Evolutionary conservation across 1,284 basidiomycete species (phyloP), one percentile per base, ranked within the genome.

Genomic region (Cystobasidiaceae sp.): DNA sequence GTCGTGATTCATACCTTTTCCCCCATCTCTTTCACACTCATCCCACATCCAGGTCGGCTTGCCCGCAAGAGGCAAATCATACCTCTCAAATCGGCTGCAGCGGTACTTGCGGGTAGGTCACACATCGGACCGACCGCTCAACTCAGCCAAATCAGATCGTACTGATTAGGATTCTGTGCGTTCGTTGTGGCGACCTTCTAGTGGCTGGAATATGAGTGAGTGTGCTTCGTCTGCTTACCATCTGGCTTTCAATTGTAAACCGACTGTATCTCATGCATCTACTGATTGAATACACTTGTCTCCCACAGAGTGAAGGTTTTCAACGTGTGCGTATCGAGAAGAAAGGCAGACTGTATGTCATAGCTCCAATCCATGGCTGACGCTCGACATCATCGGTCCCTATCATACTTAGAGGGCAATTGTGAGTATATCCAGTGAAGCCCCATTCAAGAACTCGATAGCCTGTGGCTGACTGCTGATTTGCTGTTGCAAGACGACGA

Each of bases 341-440:
- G 34, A 64, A 15, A 58, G 0, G 23, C 15, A 13, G 19, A 2
- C 17, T 41, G 21, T n/a, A n/a, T n/a, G n/a, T n/a, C n/a, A n/a
- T n/a, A n/a, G n/a, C n/a, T n/a, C n/a, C n/a, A 1, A 98, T 98
- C 82, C 98, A 98, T 75, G 96, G 97, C 32, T 96, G 96, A 4
- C 94, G 98, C 32, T 39, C 37, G n/a, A n/a, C 37, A 39, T 11
- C 48, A 28, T 48, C 48, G 27, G 34, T 50, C 25, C 25, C 21
- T 21, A n/a, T n/a, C n/a, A n/a, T n/a, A 28, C 48, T 8, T 25
- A 11, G 48, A 15, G 58, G 39, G 11, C 45, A 50, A 32, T 32
- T 60, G 27, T n/a, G n/a, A n/a, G n/a, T n/a, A n/a, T 77, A 81
- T 97, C 21, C 84, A 94, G 51, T 85, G 94, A 28, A 7, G 72